Evolutionary conservation across 2,329 filamentous ascomycete genomes (phyloP).

Genomic region (Claviceps africana): DNA sequence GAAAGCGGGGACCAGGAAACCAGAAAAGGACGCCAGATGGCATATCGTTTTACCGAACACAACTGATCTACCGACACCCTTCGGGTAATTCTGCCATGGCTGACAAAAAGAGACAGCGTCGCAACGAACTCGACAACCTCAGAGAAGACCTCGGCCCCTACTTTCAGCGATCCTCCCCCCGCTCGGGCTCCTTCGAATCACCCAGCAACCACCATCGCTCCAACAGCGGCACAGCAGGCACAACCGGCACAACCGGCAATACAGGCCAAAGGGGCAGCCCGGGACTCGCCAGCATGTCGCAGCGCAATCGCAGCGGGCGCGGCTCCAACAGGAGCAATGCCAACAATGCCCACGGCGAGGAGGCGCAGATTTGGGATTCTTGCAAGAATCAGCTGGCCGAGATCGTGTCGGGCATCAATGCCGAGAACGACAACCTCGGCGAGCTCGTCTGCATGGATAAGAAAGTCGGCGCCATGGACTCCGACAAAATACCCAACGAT

Average conservation of each 20-base stretch:
- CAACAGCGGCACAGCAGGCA: constrained; percentile 4
- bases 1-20: not conserved
- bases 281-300: constrained; percentile 21
- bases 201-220: constrained; percentile 5
- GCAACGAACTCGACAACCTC: constrained; percentile 21
- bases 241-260: not conserved
- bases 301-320: constrained; percentile 30
- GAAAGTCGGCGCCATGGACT: constrained; percentile 24
- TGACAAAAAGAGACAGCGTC: constrained; percentile 20
- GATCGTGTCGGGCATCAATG: constrained; percentile 26
- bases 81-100: constrained; percentile 13
- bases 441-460: constrained; percentile 27
- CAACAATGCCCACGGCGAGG: constrained; percentile 26
- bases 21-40: not conserved
- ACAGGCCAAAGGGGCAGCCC: not conserved
- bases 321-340: constrained; percentile 31
- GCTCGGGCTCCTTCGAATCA: constrained; percentile 2
- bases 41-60: not conserved
- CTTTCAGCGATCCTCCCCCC: constrained; percentile 15
- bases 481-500: constrained; percentile 22
- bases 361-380: constrained; percentile 28
- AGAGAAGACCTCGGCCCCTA: constrained; percentile 21
- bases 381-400: constrained; percentile 26
- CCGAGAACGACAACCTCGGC: constrained; percentile 26
- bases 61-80: not conserved